Base-by-base conservation (phyloP, 345 rosid species). In the Lagerstroemia speciosa region DNA sequence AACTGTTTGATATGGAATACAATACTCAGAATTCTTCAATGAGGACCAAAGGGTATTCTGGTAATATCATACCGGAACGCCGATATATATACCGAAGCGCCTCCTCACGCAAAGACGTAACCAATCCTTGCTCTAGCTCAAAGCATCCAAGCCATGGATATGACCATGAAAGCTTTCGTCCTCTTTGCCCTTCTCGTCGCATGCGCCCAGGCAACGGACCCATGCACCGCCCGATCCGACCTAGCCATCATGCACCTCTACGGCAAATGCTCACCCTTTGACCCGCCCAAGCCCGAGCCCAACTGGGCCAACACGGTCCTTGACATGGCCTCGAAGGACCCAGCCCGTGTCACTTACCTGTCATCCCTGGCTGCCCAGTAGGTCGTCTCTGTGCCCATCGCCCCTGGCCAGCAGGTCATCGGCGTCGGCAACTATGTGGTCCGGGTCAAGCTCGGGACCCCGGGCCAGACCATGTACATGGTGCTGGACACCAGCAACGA, bases 401-500 rank as follows among this genome's bases (percentile, higher is more conserved):
- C 90, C 15, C 82, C 98, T 0, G 93, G 86, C 29, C 89, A 83
- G 60, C 80, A 79, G 55, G 68, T 79, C 31, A 67, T 87, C 12
- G 78, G 75, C 76, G 66, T 77, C 10, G 84, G 77, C 55, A 90
- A 88, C 80, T 92, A 92, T 67, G 83, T 92, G 9, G 89, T 90
- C 61, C 85, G 83, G 72, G 91, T 82, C 74, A 84, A 78, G 67
- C 69, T 92, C 14, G 98, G 96, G 19, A 88, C 89, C 20, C 96
- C 96, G 16, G 89, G 87, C 62, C 96, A 92, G 71, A 72, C 79
- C 26, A 78, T 90, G 89, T 83, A 78, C 74, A 90, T 90, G 98
- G 95, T 92, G 38, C 80, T 92, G 7, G 96, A 92, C 76, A 90
- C 90, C 3, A 88, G 98, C 67, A 80, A 76, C 69, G 91, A 92